Conservation (phyloP, 2,329 filamentous ascomycete genomes). For the Ophiostoma ips region DNA sequence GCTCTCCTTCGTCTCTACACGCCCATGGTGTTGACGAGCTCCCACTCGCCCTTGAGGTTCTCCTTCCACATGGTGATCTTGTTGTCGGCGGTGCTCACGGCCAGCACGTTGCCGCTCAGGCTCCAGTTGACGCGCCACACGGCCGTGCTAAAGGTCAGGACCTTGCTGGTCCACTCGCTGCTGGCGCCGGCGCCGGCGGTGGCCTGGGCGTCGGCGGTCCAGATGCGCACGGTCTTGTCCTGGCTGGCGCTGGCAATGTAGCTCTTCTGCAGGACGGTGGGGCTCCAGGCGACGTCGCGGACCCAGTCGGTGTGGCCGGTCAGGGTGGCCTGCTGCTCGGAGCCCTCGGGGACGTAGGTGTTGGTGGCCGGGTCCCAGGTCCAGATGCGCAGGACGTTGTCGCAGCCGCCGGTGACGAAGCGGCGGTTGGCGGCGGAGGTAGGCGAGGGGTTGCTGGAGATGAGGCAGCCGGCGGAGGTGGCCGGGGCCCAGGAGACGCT, state of each 20-base stretch:
- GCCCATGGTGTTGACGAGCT: slow-evolving; percentile 85
- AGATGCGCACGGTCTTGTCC: slow-evolving; percentile 95
- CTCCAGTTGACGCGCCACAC: slow-evolving; percentile 98
- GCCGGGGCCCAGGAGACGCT: slow-evolving; percentile 90
- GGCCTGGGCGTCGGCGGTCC: slow-evolving; percentile 53
- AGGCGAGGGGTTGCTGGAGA: slow-evolving; percentile 52
- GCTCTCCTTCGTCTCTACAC: background rate
- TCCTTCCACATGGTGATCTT: slow-evolving; percentile 98
- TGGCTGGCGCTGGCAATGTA: slow-evolving; percentile 94
- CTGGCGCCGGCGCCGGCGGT: slow-evolving; percentile 29
- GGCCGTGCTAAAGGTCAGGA: slow-evolving; percentile 74
- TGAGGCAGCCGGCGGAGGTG: slow-evolving; percentile 68
- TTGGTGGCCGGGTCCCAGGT: slow-evolving; percentile 46
- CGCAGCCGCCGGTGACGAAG: slow-evolving; percentile 89
- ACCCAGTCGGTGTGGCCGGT: slow-evolving; percentile 91
- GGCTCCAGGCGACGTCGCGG: slow-evolving; percentile 91
- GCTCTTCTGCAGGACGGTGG: slow-evolving; percentile 84
- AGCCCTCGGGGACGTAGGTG: slow-evolving; percentile 44
- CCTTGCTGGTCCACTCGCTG: slow-evolving; percentile 69
- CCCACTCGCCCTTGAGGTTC: slow-evolving; percentile 91
- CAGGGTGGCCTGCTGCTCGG: slow-evolving; percentile 34
- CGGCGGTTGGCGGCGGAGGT: slow-evolving; percentile 52
- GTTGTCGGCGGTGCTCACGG: slow-evolving; percentile 88
- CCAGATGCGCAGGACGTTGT: slow-evolving; percentile 93
- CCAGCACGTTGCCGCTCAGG: slow-evolving; percentile 88